These are phyloP conservation scores for Sporothrix luriei DNA, from an alignment of 2,329 filamentous ascomycete species.

Conservation along the genomic window DNA sequence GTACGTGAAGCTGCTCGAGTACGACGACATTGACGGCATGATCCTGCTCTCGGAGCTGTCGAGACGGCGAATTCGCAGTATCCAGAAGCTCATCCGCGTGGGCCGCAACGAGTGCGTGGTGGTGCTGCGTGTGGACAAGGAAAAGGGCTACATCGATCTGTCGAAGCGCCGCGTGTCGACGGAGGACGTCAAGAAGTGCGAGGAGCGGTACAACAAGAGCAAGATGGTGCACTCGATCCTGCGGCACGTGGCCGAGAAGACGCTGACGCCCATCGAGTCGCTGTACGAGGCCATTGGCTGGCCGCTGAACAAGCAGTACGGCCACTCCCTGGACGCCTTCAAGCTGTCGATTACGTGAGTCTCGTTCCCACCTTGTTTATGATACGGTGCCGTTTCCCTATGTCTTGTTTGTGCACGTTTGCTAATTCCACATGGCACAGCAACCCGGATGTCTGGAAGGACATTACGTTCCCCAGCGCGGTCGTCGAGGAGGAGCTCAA, in stretches of 20 bases:
- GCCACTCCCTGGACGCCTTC: conserved; percentile 95
- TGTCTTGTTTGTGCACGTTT: not conserved
- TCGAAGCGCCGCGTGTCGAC: conserved; percentile 97
- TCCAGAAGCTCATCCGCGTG: conserved; percentile 98
- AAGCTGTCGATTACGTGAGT: conserved; percentile 96
- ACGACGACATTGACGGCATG: conserved; percentile 99
- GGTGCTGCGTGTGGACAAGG: conserved; percentile 97
- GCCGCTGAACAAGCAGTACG: conserved; percentile 97
- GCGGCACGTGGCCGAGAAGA: conserved; percentile 98
- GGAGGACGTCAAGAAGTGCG: conserved; percentile 97
- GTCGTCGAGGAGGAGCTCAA: conserved; percentile 86
- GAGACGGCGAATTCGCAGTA: conserved; percentile 95
- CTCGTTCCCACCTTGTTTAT: no score
- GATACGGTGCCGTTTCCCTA: not conserved
- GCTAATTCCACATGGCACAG: conserved; percentile 48
- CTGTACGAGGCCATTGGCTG: conserved; percentile 94
- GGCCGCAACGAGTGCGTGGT: conserved; percentile 98
- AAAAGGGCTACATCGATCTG: conserved; percentile 98
- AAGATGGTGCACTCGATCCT: conserved; percentile 99
- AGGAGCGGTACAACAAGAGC: conserved; percentile 99
- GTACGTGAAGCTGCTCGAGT: conserved; percentile 98
- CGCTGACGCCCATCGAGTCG: conserved; percentile 86
- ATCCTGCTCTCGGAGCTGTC: conserved; percentile 97
- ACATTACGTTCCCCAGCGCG: conserved; percentile 84
- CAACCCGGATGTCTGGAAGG: conserved; percentile 94